Conservation (phyloP, 75 land plant species). For the Larix kaempferi region DNA sequence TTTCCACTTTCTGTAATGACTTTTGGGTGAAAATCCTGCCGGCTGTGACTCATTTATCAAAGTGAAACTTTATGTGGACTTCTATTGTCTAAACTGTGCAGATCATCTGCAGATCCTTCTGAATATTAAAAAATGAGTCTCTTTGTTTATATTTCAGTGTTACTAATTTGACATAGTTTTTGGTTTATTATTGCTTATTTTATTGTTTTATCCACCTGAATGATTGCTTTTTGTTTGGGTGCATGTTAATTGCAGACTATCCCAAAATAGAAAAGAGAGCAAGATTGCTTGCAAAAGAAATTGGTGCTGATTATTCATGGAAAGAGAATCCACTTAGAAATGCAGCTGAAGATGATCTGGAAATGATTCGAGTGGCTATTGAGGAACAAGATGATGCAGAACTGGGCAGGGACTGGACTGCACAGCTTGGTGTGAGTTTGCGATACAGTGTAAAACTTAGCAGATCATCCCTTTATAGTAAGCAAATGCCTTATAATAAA, state of each 20-base stretch:
- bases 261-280: slow-evolving; percentile 62
- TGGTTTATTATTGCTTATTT: not conserved
- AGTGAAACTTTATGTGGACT: no score
- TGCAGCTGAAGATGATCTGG: slow-evolving; percentile 54
- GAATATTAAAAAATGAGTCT: not conserved
- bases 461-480: slow-evolving; percentile 62
- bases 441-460: slow-evolving; percentile 58
- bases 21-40: no score
- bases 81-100: no score
- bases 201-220: not conserved
- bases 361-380: slow-evolving; percentile 52
- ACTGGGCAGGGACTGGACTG: slow-evolving; percentile 73
- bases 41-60: no score
- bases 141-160: not conserved
- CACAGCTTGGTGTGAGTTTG: slow-evolving; percentile 72
- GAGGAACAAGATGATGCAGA: slow-evolving; percentile 55
- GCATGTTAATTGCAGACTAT: slow-evolving; percentile 46
- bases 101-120: not conserved
- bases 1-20: no score
- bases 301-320: slow-evolving; percentile 51
- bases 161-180: not conserved
- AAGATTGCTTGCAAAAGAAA: slow-evolving; percentile 56
- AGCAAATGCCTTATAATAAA: slow-evolving; percentile 72
- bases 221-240: not conserved
- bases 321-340: slow-evolving; percentile 48